Base-by-base conservation (phyloP, 2,329 filamentous ascomycete genomes). In the Fusarium chlamydosporum region DNA sequence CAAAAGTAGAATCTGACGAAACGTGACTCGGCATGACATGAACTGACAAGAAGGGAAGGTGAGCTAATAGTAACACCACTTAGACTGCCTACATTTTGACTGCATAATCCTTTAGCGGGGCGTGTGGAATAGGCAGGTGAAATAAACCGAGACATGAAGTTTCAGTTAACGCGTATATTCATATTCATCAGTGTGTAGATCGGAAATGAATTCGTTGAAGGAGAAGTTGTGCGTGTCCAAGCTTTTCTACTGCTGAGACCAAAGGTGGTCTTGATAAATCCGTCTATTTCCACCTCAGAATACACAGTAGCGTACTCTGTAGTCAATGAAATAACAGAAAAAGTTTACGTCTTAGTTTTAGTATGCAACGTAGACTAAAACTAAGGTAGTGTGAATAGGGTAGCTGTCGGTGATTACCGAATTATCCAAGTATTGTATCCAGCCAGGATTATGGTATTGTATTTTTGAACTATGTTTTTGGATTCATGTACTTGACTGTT, bases 41-140 rank as follows among this genome's bases (percentile, higher is more conserved):
- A 41, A 11, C 37, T 60, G 46, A 64, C 52, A 13, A 59, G 41
- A n/a, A 56, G 55, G 55, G 31, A 56, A 57, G 42, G 53, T 69
- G 41, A 56, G 47, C 43, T 40, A 45, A 53, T 33, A 34, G 41
- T 27, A 33, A 42, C 52, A 65, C 35, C 46, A 65, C 42, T 60
- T 38, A n/a, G 33, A 37, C 29, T 29, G 29, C 29, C 20, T 34
- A 42, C 38, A 59, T 33, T 40, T 23, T 41, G 42, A 23, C 72
- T 65, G 34, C 56, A 40, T 61, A 51, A 20, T 40, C 34, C 47
- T 51, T 27, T 51, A 42, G 16, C 62, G 71, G 64, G 67, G 65
- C 38, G 45, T 60, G 55, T 69, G 60, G 47, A 72, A 54, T 48
- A 72, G 34, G 33, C 47, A 40, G 27, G 34, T 40, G 33, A 16